Conservation (phyloP, 164 flowering plant genomes). For the Cinnamomum chago region DNA sequence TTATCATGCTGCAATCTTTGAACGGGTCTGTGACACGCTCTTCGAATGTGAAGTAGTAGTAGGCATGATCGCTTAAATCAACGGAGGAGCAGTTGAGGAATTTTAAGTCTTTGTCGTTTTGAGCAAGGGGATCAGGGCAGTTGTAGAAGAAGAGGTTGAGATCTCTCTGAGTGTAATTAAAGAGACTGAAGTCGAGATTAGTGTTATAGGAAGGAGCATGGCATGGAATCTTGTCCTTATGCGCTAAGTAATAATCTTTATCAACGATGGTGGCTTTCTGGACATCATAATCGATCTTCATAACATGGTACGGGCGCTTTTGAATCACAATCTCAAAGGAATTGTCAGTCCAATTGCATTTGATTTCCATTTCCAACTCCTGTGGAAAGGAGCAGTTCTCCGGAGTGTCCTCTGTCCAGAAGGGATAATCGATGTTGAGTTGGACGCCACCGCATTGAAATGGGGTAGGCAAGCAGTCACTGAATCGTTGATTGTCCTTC, state of each 20-base stretch:
- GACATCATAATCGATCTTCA: not conserved
- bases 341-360: not conserved
- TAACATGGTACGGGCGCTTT: not conserved
- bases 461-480: not conserved
- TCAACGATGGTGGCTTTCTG: not conserved
- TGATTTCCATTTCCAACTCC: not conserved
- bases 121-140: not conserved
- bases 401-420: not conserved
- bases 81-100: not conserved
- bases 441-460: not conserved
- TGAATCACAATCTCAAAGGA: not conserved
- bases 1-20: not conserved
- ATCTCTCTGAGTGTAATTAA: not conserved
- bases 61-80: not conserved
- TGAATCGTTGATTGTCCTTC: too few species aligned
- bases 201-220: not conserved
- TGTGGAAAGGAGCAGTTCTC: not conserved
- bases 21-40: not conserved
- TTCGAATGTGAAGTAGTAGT: not conserved
- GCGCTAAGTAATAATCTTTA: too few species aligned
- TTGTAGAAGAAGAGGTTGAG: not conserved
- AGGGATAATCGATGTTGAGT: not conserved
- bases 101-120: not conserved
- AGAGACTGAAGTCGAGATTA: not conserved
- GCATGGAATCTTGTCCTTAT: not conserved